phyloP scores from a whole-genome alignment of 2,329 filamentous ascomycete genomes.

The Cordyceps cateniannulata region DNA sequence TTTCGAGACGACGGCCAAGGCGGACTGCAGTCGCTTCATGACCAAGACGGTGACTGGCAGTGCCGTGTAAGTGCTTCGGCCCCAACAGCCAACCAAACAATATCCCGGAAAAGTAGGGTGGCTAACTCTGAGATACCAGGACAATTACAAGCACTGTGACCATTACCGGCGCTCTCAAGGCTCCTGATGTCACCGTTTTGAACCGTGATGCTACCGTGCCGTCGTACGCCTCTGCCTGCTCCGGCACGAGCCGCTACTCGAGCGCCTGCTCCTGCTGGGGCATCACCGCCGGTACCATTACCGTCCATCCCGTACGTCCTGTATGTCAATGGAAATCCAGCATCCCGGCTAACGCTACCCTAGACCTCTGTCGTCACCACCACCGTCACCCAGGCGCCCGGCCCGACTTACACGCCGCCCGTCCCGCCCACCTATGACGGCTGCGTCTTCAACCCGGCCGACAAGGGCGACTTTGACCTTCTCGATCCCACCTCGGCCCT shows the following conservation, averaged over 20 bases:
- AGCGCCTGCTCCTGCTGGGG: conserved; percentile 25
- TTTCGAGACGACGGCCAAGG: neutral
- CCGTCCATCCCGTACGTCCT: conserved; percentile 3
- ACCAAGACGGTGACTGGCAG: neutral
- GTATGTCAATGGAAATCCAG: neutral
- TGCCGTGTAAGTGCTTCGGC: neutral
- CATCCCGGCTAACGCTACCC: neutral
- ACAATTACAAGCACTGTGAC: neutral
- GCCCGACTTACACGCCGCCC: neutral
- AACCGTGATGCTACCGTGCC: conserved; percentile 14
- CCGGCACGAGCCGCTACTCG: conserved; percentile 15
- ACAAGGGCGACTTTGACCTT: neutral
- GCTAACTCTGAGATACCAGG: neutral
- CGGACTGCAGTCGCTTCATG: conserved; percentile 10
- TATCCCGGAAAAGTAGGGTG: neutral
- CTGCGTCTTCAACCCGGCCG: neutral
- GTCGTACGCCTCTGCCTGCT: conserved; percentile 21
- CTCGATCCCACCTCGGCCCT: neutral
- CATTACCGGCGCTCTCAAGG: neutral
- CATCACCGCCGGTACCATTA: conserved; percentile 16
- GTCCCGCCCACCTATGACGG: neutral
- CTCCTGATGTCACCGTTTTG: neutral
- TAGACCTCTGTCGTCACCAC: conserved; percentile 6
- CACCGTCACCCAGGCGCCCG: neutral
- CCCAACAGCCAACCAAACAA: neutral